Percentiles rank a stretch among this genome's conserved stretches.
phyloP scores from a whole-genome alignment of 495 filamentous ascomycete species.

The Penicillium herquei region DNA sequence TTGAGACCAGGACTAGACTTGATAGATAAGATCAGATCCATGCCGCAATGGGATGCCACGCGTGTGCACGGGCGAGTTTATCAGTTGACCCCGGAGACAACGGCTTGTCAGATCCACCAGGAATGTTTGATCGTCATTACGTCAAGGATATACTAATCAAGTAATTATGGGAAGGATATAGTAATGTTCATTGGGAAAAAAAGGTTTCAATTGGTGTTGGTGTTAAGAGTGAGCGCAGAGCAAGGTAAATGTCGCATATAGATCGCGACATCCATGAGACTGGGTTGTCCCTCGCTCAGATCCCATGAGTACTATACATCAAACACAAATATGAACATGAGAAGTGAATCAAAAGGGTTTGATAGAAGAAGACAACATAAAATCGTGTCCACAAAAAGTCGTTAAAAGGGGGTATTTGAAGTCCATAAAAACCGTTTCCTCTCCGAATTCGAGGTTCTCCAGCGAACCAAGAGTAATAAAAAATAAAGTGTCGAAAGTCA shows the following conservation, averaged over 20 bases:
- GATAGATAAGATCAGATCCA: conserved; percentile 30
- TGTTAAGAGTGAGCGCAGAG: background rate
- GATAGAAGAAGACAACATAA: conserved; percentile 23
- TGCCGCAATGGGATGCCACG: conserved; percentile 10
- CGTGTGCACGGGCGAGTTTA: conserved; percentile 22
- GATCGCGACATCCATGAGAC: too few relatives aligned
- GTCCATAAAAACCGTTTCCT: conserved; percentile 28
- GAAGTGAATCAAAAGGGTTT: conserved; percentile 19
- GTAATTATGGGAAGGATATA: background rate
- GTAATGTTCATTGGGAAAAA: background rate
- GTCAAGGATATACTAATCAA: background rate
- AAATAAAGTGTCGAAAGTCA: conserved; percentile 14
- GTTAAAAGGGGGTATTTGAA: conserved; percentile 37
- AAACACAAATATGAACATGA: conserved; percentile 25
- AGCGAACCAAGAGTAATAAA: conserved; percentile 25
- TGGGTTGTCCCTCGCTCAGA: background rate
- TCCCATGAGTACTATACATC: background rate
- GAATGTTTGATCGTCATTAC: conserved; percentile 25
- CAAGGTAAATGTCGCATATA: background rate
- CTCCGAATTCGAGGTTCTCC: conserved; percentile 19
- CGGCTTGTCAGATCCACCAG: conserved; percentile 19
- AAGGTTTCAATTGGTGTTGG: background rate
- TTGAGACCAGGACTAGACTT: background rate
- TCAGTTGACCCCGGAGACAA: conserved; percentile 22
- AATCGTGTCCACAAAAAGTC: conserved; percentile 32